phyloP scores from a whole-genome alignment of 768 basidiomycete genomes.

The Leccinum uliginosum region DNA sequence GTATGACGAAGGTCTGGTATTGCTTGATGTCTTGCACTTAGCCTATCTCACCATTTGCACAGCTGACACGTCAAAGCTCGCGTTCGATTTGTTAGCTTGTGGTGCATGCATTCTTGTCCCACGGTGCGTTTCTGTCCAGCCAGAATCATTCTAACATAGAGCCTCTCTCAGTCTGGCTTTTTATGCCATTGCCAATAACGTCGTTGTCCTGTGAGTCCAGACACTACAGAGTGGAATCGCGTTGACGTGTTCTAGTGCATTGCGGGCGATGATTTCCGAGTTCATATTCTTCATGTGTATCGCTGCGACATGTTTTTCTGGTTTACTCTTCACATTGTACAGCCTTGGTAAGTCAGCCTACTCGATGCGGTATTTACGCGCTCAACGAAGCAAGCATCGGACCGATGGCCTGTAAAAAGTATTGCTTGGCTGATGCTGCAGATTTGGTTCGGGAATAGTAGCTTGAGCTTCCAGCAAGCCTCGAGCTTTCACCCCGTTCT shows the following conservation, averaged over 20 bases:
- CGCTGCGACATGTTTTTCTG: constrained; percentile 78
- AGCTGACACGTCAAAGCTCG: constrained; percentile 50
- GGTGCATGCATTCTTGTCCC: constrained; percentile 85
- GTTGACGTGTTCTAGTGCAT: constrained; percentile 44
- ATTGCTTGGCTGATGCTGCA: constrained; percentile 85
- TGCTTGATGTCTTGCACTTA: background rate
- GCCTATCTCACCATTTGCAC: constrained; percentile 5
- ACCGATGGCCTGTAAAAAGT: constrained; percentile 32
- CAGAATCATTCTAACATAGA: background rate
- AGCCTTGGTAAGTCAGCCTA: constrained; percentile 37
- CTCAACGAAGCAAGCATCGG: constrained; percentile 27
- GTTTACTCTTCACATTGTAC: constrained; percentile 56
- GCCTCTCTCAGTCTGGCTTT: constrained; percentile 57
- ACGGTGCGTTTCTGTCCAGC: constrained; percentile 39
- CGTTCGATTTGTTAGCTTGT: constrained; percentile 82
- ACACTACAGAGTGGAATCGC: background rate
- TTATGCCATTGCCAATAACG: constrained; percentile 74
- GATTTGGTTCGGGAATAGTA: constrained; percentile 83
- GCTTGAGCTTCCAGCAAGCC: constrained; percentile 53
- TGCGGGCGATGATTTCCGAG: constrained; percentile 78
- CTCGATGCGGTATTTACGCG: constrained; percentile 16
- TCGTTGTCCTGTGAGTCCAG: constrained; percentile 64
- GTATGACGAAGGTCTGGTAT: constrained; percentile 43
- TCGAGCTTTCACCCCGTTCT: constrained; percentile 64
- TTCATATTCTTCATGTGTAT: constrained; percentile 78